These are phyloP conservation scores for Heimioporus sp. DNA, from an alignment of 768 basidiomycete genomes.

Conservation along the genomic window DNA sequence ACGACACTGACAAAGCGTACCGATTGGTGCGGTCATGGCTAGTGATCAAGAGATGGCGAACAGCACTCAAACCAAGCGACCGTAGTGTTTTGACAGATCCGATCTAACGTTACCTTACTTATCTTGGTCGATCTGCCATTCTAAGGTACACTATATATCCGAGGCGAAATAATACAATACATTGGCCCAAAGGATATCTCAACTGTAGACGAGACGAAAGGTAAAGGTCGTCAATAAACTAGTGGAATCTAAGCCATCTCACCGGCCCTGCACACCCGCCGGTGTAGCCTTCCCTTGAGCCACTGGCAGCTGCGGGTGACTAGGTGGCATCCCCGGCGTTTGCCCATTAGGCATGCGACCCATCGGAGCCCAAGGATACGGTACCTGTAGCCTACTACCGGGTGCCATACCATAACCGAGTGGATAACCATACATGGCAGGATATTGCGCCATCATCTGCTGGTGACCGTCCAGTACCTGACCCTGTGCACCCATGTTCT, in stretches of 20 bases:
- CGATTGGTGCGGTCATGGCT: constrained; percentile 29
- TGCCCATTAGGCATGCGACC: constrained; percentile 28
- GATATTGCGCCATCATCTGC: constrained; percentile 29
- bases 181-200: constrained; percentile 7
- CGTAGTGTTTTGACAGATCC: not conserved
- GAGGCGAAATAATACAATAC: constrained; percentile 8
- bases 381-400: constrained; percentile 15
- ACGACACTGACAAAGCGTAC: constrained; percentile 11
- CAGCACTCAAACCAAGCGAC: not conserved
- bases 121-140: constrained; percentile 17
- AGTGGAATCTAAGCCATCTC: constrained; percentile 8
- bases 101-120: constrained; percentile 7
- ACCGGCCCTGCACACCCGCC: constrained; percentile 34
- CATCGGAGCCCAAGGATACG: constrained; percentile 25
- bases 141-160: constrained; percentile 3
- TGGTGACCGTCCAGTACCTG: constrained; percentile 27
- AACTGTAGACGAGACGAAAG: constrained; percentile 2
- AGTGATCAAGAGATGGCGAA: constrained; percentile 7
- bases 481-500: constrained; percentile 23
- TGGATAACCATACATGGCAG: constrained; percentile 24
- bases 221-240: constrained; percentile 4
- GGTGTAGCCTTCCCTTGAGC: constrained; percentile 33
- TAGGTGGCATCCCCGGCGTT: constrained; percentile 26
- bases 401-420: constrained; percentile 19
- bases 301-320: constrained; percentile 29